phyloP scores from a whole-genome alignment of 768 basidiomycete genomes.

The Calocera viscosa region DNA sequence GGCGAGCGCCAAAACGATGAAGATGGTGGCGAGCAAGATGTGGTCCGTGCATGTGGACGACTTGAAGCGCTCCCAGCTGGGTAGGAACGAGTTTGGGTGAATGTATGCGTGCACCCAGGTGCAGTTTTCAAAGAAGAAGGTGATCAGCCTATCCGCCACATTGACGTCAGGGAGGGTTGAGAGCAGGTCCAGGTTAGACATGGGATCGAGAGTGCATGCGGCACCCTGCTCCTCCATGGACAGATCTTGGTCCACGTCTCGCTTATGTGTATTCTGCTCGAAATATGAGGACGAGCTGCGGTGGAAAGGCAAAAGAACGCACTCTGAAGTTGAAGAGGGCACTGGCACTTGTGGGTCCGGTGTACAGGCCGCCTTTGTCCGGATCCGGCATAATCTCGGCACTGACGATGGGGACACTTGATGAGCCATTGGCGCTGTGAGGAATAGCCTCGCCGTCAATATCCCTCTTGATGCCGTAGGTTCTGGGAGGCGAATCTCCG shows the following conservation, averaged over 20 bases:
- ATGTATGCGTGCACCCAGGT: slow-evolving; percentile 79
- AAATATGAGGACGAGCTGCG: background rate
- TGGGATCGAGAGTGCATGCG: background rate
- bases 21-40: slow-evolving; percentile 56
- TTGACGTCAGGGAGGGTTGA: slow-evolving; percentile 50
- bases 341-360: slow-evolving; percentile 54
- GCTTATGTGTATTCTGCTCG: background rate
- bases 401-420: background rate
- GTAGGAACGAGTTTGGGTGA: slow-evolving; percentile 46
- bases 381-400: slow-evolving; percentile 34
- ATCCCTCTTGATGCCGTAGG: background rate
- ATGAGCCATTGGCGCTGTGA: background rate
- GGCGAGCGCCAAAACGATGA: slow-evolving; percentile 61
- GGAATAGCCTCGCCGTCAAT: background rate
- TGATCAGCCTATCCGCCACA: slow-evolving; percentile 58
- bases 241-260: background rate
- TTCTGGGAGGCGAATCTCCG: background rate
- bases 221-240: background rate
- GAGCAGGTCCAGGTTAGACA: slow-evolving; percentile 54
- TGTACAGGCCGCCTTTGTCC: slow-evolving; percentile 55
- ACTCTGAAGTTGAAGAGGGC: background rate
- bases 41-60: slow-evolving; percentile 52
- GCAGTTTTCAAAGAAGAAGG: slow-evolving; percentile 73
- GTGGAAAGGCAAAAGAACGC: background rate
- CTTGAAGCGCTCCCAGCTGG: slow-evolving; percentile 65